Evolutionary conservation across 352 stramenopile species (phyloP).

Genomic region (Globisporangium acanthophoron): DNA sequence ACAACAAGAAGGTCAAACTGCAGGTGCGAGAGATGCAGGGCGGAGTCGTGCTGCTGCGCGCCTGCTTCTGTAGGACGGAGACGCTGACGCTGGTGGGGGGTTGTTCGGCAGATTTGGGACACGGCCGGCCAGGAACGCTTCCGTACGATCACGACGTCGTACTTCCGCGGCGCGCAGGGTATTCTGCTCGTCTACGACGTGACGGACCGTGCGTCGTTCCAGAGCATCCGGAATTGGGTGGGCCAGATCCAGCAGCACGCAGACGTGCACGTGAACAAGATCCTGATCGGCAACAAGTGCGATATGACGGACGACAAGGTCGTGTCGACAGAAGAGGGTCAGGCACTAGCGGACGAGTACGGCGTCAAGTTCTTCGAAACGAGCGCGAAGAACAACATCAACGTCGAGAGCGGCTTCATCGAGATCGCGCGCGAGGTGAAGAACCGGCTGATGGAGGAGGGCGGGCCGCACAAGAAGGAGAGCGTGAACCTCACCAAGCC

Average conservation of each 20-base stretch:
- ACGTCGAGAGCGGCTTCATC: constrained; percentile 90
- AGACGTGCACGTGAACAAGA: constrained; percentile 99
- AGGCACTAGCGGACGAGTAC: constrained; percentile 93
- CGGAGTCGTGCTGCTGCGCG: too few relatives aligned
- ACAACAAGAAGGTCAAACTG: constrained; percentile 98
- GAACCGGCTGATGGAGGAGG: constrained; percentile 87
- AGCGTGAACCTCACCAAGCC: constrained; percentile 80
- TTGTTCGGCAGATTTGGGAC: constrained; percentile 93
- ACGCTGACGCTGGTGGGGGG: too few relatives aligned
- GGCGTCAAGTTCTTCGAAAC: constrained; percentile 95
- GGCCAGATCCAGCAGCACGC: constrained; percentile 97
- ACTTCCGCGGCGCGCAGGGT: constrained; percentile 98
- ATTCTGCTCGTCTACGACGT: constrained; percentile 99
- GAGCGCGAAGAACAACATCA: constrained; percentile 95
- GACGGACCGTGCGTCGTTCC: constrained; percentile 95
- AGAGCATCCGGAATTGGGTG: constrained; percentile 98
- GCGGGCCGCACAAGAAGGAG: constrained; percentile 82
- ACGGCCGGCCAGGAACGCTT: constrained; percentile 98
- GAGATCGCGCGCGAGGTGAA: constrained; percentile 88
- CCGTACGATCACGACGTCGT: constrained; percentile 98
- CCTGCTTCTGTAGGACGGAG: neutral
- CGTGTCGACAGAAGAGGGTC: constrained; percentile 92
- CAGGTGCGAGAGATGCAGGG: constrained; percentile 32
- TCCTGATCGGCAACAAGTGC: constrained; percentile 99
- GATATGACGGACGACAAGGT: constrained; percentile 98